These are phyloP conservation scores for Geranomyces michiganensis DNA, from an alignment of 192 early-diverging fungal genomes.

Conservation along the genomic window DNA sequence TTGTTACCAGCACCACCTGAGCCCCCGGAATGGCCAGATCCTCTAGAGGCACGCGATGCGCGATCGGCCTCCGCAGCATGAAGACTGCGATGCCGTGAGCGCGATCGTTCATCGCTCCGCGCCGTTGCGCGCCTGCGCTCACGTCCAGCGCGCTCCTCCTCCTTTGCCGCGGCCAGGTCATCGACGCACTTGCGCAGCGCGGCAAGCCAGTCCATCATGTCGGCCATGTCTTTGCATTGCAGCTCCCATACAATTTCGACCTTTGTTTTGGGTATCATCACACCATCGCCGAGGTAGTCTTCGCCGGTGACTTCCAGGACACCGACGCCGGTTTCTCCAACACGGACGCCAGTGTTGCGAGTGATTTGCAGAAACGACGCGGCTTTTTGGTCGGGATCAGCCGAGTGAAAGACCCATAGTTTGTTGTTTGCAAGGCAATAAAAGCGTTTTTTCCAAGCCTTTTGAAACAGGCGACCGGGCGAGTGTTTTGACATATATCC, in stretches of 20 bases:
- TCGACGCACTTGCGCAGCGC: slow-evolving; percentile 2
- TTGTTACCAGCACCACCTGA: not conserved
- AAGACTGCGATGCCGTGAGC: not conserved
- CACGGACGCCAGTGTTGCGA: not conserved
- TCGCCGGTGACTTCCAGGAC: slow-evolving; percentile 13
- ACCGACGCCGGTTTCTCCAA: slow-evolving; percentile 12
- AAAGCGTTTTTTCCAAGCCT: slow-evolving; percentile 7
- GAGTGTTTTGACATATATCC: slow-evolving; percentile 9
- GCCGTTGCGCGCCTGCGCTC: not conserved
- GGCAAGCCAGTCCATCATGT: slow-evolving; percentile 23
- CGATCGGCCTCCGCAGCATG: not conserved
- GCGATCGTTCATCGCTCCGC: not conserved
- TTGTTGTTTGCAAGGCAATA: slow-evolving; percentile 4
- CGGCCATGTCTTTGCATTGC: not conserved
- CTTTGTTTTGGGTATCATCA: slow-evolving; percentile 13
- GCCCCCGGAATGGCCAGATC: not conserved
- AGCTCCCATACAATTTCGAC: slow-evolving; percentile 15
- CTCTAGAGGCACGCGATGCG: not conserved
- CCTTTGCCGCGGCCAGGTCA: not conserved
- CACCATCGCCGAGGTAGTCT: slow-evolving; percentile 14
- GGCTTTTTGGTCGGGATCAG: slow-evolving; percentile 3
- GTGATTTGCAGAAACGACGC: slow-evolving; percentile 1
- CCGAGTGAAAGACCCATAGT: slow-evolving; percentile 4
- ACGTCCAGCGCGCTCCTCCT: slow-evolving; percentile 5
- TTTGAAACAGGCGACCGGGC: not conserved